Evolutionary conservation across 345 rosid species (phyloP).

Genomic region (Raphanus raphanistrum): DNA sequence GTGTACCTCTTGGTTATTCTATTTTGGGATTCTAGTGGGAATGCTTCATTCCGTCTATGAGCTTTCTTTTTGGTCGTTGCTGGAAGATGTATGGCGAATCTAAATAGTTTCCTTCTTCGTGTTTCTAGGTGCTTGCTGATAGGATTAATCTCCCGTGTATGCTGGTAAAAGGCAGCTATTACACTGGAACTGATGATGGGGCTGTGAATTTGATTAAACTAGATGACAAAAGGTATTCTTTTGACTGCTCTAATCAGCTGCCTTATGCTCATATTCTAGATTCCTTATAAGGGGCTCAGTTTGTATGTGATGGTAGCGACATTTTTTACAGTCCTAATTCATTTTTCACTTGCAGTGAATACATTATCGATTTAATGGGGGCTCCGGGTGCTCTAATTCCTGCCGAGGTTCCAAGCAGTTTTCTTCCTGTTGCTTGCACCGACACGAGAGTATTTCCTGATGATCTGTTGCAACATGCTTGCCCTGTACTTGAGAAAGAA

Average conservation of each 20-base stretch:
- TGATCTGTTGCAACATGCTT: conserved; percentile 37
- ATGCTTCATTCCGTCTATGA: neutral
- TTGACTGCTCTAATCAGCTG: conserved; percentile 9
- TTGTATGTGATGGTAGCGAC: conserved; percentile 29
- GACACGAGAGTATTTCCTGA: conserved; percentile 51
- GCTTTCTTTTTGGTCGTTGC: conserved; percentile 15
- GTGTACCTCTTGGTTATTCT: conserved; percentile 12
- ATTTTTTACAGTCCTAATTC: conserved; percentile 24
- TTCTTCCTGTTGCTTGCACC: conserved; percentile 53
- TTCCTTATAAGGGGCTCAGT: conserved; percentile 24
- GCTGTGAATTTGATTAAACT: conserved; percentile 83
- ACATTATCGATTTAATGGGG: conserved; percentile 95
- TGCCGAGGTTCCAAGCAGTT: conserved; percentile 77
- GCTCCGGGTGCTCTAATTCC: conserved; percentile 96
- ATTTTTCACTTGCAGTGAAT: conserved; percentile 64
- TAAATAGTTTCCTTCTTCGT: conserved; percentile 30
- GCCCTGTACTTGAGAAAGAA: conserved; percentile 45
- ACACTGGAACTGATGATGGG: conserved; percentile 97
- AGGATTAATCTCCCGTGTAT: conserved; percentile 83
- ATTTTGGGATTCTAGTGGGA: conserved; percentile 2
- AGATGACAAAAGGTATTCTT: conserved; percentile 66
- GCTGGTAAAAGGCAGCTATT: conserved; percentile 95
- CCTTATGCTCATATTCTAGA: conserved; percentile 8
- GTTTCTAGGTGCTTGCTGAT: conserved; percentile 82
- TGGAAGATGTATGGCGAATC: conserved; percentile 30